Evolutionary conservation across 257 asterid species (phyloP).

Genomic region (Gentiana macrophylla): DNA sequence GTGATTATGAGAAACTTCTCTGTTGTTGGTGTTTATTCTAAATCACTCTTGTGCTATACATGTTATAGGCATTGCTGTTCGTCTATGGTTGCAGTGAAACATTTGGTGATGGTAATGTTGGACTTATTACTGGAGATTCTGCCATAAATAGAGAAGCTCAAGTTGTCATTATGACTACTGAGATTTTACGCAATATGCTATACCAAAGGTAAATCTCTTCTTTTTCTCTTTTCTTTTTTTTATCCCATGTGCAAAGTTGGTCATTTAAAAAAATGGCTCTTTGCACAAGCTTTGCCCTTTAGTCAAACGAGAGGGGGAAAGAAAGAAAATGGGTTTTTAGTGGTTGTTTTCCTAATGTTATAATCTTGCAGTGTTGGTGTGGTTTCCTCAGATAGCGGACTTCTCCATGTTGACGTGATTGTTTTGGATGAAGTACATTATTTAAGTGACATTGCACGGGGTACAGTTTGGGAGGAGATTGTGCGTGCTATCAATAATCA

Average conservation of each 20-base stretch:
- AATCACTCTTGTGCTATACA: not conserved
- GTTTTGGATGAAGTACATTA: slow-evolving; percentile 99
- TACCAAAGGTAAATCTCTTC: slow-evolving; percentile 54
- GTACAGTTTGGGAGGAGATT: slow-evolving; percentile 99
- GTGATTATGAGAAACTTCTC: slow-evolving; percentile 17
- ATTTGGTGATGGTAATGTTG: slow-evolving; percentile 88
- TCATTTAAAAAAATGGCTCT: not conserved
- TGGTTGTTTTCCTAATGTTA: not conserved
- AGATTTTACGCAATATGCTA: slow-evolving; percentile 94
- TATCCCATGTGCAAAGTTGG: not conserved
- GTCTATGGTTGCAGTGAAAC: slow-evolving; percentile 50
- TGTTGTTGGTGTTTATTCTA: not conserved
- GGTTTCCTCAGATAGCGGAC: slow-evolving; percentile 72
- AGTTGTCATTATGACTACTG: slow-evolving; percentile 91
- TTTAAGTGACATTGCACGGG: slow-evolving; percentile 93
- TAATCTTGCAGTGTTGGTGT: slow-evolving; percentile 58
- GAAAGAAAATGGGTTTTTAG: too few relatives aligned
- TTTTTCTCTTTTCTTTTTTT: not conserved
- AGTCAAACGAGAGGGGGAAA: too few relatives aligned
- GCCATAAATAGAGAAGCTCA: slow-evolving; percentile 94
- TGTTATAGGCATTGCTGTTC: slow-evolving; percentile 1
- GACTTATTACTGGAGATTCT: slow-evolving; percentile 97
- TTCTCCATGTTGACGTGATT: slow-evolving; percentile 89
- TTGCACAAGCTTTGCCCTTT: not conserved
- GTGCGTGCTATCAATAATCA: slow-evolving; percentile 41